Evolutionary conservation across 1,284 basidiomycete genomes (phyloP).

Genomic region (Porodaedalea pini): DNA sequence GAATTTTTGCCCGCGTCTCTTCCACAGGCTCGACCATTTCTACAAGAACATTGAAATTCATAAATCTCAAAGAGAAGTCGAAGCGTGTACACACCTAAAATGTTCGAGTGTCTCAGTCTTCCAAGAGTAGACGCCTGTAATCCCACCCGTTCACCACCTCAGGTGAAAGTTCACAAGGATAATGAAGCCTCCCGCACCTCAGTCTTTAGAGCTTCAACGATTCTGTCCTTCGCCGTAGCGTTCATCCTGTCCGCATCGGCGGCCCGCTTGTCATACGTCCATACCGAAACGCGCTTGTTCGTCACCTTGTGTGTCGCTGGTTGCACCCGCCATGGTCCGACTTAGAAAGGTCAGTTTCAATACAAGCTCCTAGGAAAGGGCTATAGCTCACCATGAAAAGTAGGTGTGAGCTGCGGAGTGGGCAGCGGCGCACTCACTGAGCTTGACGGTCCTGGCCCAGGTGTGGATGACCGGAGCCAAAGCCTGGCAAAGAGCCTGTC

Average conservation of each 20-base stretch:
- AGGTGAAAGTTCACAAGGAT: background rate
- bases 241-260: conserved; percentile 70
- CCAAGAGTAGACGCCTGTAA: conserved; percentile 80
- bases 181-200: conserved; percentile 62
- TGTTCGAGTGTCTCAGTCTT: conserved; percentile 87
- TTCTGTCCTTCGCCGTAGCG: conserved; percentile 61
- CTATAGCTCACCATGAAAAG: conserved; percentile 40
- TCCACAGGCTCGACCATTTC: conserved; percentile 99
- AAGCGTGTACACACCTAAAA: conserved; percentile 59
- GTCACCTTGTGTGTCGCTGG: conserved; percentile 84
- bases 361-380: background rate
- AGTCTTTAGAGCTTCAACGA: conserved; percentile 79
- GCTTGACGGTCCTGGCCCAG: conserved; percentile 45
- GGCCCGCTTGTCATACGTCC: conserved; percentile 82
- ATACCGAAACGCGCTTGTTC: conserved; percentile 83
- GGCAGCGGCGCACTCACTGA: conserved; percentile 41
- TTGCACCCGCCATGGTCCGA: conserved; percentile 88
- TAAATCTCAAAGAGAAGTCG: background rate
- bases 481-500: conserved; percentile 56
- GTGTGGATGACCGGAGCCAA: conserved; percentile 19
- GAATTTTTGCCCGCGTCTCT: conserved; percentile 84
- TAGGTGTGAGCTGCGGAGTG: conserved; percentile 41
- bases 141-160: background rate
- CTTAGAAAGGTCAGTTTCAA: conserved; percentile 22
- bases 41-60: conserved; percentile 25